Evolutionary conservation across 1,139 yeast species (phyloP).

Genomic region (Arxiozyma slooffiae): DNA sequence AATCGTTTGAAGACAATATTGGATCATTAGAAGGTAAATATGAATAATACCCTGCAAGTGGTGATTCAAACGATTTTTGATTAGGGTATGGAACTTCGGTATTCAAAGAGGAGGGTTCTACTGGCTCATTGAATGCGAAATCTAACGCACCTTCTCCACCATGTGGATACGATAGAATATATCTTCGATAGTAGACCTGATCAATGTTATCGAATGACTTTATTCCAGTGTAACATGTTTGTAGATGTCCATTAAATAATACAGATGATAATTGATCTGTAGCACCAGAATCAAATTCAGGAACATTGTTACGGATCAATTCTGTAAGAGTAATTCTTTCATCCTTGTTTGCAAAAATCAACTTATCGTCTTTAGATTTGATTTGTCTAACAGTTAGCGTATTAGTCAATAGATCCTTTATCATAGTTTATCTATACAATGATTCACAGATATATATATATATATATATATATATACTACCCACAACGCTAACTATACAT

Average conservation of each 20-base stretch:
- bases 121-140: conserved; percentile 31
- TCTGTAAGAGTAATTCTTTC: conserved; percentile 11
- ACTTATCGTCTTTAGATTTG: not conserved
- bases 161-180: conserved; percentile 34
- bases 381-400: conserved; percentile 9
- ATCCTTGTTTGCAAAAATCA: not conserved
- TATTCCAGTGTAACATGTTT: conserved; percentile 47
- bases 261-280: conserved; percentile 47
- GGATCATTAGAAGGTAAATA: conserved; percentile 29
- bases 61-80: conserved; percentile 16
- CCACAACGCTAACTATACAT: not conserved
- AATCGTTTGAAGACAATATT: conserved; percentile 30
- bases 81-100: conserved; percentile 3
- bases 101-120: not conserved
- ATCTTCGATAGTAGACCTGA: conserved; percentile 44
- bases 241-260: conserved; percentile 58
- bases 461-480: not conserved
- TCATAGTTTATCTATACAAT: not conserved
- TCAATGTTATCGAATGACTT: conserved; percentile 34
- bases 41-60: conserved; percentile 13
- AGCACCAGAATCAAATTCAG: conserved; percentile 35
- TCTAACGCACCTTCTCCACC: conserved; percentile 53
- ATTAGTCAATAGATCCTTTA: conserved; percentile 4
- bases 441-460: too few relatives aligned
- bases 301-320: conserved; percentile 33